A percentile compares a stretch with the other conserved stretches of the same genome.
Evolutionary conservation across 345 rosid species (phyloP).

Genomic region (Carallia pectinifolia): DNA sequence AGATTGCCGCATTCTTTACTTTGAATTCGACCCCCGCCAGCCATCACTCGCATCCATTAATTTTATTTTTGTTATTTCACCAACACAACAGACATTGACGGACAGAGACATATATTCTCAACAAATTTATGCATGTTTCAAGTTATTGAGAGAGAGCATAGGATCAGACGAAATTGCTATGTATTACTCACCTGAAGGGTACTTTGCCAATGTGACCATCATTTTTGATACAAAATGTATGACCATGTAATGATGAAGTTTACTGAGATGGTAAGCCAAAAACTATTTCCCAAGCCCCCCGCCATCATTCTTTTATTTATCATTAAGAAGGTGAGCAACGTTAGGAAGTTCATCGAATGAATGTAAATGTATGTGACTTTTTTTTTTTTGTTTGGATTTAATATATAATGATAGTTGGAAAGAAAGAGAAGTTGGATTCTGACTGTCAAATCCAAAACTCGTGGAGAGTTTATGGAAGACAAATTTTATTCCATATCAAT

Average conservation of each 20-base stretch:
- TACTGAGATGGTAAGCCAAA: conserved; percentile 53
- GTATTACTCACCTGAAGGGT: neutral
- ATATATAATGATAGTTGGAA: no score
- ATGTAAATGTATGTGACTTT: conserved; percentile 21
- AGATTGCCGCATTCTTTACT: no score
- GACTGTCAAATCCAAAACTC: conserved; percentile 16
- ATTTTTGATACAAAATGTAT: neutral
- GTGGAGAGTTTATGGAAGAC: neutral
- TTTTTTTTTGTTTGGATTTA: no score
- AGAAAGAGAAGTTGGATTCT: no score
- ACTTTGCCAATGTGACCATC: neutral
- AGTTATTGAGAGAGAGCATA: neutral
- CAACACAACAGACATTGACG: no score
- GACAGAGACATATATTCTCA: neutral
- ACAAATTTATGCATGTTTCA: neutral
- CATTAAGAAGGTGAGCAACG: conserved; percentile 42
- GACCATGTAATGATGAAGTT: conserved; percentile 15
- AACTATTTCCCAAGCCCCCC: neutral
- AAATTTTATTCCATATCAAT: no score
- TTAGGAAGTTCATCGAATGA: conserved; percentile 72
- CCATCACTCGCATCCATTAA: no score
- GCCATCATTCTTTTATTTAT: neutral
- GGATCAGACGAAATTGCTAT: conserved; percentile 2
- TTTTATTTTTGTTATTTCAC: no score
- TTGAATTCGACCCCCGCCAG: no score